Evolutionary conservation across 495 filamentous ascomycete species (phyloP).

Genomic region (Aspergillus asperescens): DNA sequence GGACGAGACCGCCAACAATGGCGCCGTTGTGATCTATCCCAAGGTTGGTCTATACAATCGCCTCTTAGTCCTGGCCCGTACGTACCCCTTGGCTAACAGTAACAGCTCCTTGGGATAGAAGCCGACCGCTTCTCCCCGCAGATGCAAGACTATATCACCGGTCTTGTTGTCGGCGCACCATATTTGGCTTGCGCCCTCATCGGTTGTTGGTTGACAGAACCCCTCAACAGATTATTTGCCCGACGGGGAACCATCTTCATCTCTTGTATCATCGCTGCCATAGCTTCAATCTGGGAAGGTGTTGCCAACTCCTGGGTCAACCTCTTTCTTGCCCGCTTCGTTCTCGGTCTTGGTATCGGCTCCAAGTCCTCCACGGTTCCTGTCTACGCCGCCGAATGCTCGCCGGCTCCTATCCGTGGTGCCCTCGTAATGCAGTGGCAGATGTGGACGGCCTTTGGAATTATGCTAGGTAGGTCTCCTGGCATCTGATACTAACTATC

Average conservation of each 20-base stretch:
- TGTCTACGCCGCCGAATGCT: conserved; percentile 54
- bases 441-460: conserved; percentile 70
- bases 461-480: conserved; percentile 57
- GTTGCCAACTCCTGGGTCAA: conserved; percentile 48
- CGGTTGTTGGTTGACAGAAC: conserved; percentile 51
- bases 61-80: not conserved
- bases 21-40: conserved; percentile 65
- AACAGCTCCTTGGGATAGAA: conserved; percentile 10
- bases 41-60: conserved; percentile 20
- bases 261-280: conserved; percentile 42
- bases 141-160: conserved; percentile 32
- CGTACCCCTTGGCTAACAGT: not conserved
- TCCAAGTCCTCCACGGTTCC: conserved; percentile 55
- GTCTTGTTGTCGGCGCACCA: conserved; percentile 45
- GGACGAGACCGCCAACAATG: conserved; percentile 79
- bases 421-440: conserved; percentile 62
- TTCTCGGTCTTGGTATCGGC: conserved; percentile 58
- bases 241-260: conserved; percentile 57
- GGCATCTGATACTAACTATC: too few relatives aligned
- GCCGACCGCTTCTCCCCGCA: conserved; percentile 17
- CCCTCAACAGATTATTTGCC: conserved; percentile 51
- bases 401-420: conserved; percentile 52
- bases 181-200: conserved; percentile 42
- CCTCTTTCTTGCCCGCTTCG: conserved; percentile 53
- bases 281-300: conserved; percentile 46